These are phyloP conservation scores for Fusarium acutatum DNA, from an alignment of 2,329 filamentous ascomycete species.

Conservation along the genomic window DNA sequence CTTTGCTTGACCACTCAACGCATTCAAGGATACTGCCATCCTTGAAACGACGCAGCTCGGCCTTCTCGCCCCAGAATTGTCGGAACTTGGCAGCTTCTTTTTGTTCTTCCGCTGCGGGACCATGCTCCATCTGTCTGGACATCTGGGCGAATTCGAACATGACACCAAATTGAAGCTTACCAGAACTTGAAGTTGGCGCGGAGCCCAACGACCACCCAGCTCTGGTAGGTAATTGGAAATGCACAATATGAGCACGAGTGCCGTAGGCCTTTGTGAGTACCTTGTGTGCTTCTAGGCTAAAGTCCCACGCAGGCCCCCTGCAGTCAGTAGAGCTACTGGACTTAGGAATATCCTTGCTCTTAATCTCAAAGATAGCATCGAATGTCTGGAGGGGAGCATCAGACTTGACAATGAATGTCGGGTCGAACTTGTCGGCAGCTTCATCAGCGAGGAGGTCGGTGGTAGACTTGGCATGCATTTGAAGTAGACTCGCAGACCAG, in stretches of 20 bases:
- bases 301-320: slow-evolving; percentile 54
- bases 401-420: slow-evolving; percentile 77
- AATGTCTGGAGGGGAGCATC: slow-evolving; percentile 64
- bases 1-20: slow-evolving; percentile 79
- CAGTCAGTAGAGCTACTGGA: slow-evolving; percentile 48
- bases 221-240: slow-evolving; percentile 57
- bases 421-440: slow-evolving; percentile 80
- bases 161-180: slow-evolving; percentile 69
- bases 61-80: slow-evolving; percentile 93
- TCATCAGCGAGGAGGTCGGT: slow-evolving; percentile 78
- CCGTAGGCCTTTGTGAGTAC: slow-evolving; percentile 76
- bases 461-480: slow-evolving; percentile 77
- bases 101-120: slow-evolving; percentile 86
- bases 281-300: slow-evolving; percentile 67
- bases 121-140: slow-evolving; percentile 83
- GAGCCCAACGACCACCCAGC: slow-evolving; percentile 44
- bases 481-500: slow-evolving; percentile 81
- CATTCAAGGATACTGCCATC: slow-evolving; percentile 95
- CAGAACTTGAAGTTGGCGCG: slow-evolving; percentile 31
- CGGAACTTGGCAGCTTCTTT: slow-evolving; percentile 83
- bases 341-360: slow-evolving; percentile 42
- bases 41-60: slow-evolving; percentile 92
- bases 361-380: slow-evolving; percentile 56
- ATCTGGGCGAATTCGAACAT: slow-evolving; percentile 77
- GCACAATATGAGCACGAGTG: slow-evolving; percentile 75